These are phyloP conservation scores for Kurtzmaniella cleridarum DNA, from an alignment of 805 yeast species.

Conservation along the genomic window DNA sequence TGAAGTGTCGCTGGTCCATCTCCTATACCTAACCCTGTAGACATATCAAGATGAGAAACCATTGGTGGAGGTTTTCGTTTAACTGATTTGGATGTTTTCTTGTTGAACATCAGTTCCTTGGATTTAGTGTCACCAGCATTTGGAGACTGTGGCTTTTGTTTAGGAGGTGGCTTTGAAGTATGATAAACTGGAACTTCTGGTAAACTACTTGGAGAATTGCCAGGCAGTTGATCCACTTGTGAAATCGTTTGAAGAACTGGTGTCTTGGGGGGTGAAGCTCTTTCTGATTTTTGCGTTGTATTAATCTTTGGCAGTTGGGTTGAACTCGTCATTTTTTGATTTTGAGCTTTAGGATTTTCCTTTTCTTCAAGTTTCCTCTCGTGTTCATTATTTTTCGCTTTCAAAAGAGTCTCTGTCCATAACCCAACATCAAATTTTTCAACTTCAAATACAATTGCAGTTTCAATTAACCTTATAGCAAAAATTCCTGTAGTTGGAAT, in stretches of 20 bases:
- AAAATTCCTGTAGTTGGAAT: conserved; percentile 42
- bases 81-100: conserved; percentile 10
- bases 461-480: conserved; percentile 51
- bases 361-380: conserved; percentile 33
- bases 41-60: conserved; percentile 17
- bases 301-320: too few species aligned
- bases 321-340: too few species aligned
- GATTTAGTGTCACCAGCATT: conserved; percentile 5
- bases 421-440: conserved; percentile 43
- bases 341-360: too few species aligned
- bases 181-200: background rate
- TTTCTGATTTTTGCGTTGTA: too few species aligned
- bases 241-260: conserved; percentile 1
- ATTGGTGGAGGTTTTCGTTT: conserved; percentile 32
- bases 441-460: conserved; percentile 54
- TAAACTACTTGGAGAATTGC: too few species aligned
- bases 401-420: conserved; percentile 56
- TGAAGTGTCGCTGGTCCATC: conserved; percentile 21
- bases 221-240: conserved; percentile 1
- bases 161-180: conserved; percentile 5
- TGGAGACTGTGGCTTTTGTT: conserved; percentile 8
- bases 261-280: background rate
- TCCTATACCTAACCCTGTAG: conserved; percentile 23
- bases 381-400: conserved; percentile 42
- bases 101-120: conserved; percentile 9